These are phyloP conservation scores for Yarrowia alimentaria DNA, from an alignment of 805 yeast genomes.

Conservation along the genomic window DNA sequence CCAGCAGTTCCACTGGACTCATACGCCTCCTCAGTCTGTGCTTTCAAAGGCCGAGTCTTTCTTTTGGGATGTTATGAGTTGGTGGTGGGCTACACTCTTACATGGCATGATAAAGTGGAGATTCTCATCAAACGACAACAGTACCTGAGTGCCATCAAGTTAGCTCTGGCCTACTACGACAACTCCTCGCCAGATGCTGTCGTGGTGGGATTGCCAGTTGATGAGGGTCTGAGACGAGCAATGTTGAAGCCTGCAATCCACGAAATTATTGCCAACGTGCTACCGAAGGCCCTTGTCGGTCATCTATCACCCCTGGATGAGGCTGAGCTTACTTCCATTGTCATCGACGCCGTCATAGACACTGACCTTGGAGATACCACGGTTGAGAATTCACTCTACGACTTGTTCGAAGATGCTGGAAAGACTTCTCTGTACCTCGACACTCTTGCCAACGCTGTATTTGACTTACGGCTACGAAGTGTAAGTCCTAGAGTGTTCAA, in stretches of 20 bases:
- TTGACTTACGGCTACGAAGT: conserved; percentile 7
- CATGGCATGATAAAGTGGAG: conserved; percentile 68
- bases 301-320: conserved; percentile 13
- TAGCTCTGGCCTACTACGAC: conserved; percentile 53
- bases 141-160: conserved; percentile 56
- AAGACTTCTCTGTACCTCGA: conserved; percentile 37
- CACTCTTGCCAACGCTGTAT: conserved; percentile 1
- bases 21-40: conserved; percentile 41
- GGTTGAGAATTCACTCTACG: conserved; percentile 44
- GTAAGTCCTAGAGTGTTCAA: conserved; percentile 55
- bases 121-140: conserved; percentile 49
- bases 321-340: conserved; percentile 36
- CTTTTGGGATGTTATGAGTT: conserved; percentile 54
- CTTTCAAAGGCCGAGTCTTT: conserved; percentile 50
- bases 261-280: conserved; percentile 47
- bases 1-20: conserved; percentile 40
- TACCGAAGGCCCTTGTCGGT: not conserved
- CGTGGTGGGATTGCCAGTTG: conserved; percentile 53
- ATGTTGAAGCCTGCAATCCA: conserved; percentile 55
- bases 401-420: conserved; percentile 40
- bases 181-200: conserved; percentile 42
- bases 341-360: conserved; percentile 34
- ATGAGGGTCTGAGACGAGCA: conserved; percentile 45
- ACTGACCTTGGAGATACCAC: conserved; percentile 43
- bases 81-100: conserved; percentile 56